These are phyloP conservation scores for Lepidium africanum DNA, from an alignment of 345 rosid genomes.

Conservation along the genomic window DNA sequence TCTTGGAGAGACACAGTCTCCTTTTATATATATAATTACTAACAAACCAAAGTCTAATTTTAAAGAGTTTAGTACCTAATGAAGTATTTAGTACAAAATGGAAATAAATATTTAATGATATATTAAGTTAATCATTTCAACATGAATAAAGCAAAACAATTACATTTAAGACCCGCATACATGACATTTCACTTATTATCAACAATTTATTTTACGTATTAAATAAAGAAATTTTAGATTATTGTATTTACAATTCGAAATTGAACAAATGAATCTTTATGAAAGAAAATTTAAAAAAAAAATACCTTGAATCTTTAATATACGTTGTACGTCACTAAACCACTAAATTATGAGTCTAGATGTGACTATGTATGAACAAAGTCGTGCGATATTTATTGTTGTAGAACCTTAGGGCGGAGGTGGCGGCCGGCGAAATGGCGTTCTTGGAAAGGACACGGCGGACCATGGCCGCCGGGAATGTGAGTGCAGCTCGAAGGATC, in stretches of 20 bases:
- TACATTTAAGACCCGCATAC: too few species aligned
- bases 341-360: neutral
- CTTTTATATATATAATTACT: too few species aligned
- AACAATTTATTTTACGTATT: neutral
- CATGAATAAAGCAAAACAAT: neutral
- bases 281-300: neutral
- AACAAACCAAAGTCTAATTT: too few species aligned
- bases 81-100: too few species aligned
- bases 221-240: neutral
- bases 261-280: neutral
- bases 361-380: slow-evolving; percentile 25
- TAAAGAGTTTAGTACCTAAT: too few species aligned
- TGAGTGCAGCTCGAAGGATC: slow-evolving; percentile 49
- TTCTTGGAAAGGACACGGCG: slow-evolving; percentile 35
- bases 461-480: slow-evolving; percentile 40
- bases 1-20: too few species aligned
- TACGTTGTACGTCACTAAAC: neutral
- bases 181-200: neutral
- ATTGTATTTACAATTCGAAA: neutral
- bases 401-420: neutral
- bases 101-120: too few species aligned
- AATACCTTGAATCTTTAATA: too few species aligned
- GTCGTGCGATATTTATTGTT: neutral
- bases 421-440: slow-evolving; percentile 31
- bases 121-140: too few species aligned